Base-by-base conservation (phyloP, 495 filamentous ascomycete species). In the Neurospora tetrasperma region DNA sequence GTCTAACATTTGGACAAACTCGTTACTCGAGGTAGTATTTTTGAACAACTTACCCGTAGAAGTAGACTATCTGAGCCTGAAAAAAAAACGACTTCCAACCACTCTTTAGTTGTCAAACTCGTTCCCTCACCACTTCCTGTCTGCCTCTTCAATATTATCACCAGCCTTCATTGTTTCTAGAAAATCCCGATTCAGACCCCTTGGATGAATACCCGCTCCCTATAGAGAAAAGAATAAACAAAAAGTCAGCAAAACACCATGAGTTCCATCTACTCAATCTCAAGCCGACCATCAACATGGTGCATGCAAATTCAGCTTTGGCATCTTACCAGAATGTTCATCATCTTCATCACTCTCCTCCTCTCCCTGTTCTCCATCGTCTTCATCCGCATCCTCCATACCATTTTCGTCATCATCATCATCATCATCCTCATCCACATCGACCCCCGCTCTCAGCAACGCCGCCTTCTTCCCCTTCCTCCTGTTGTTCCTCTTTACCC, bases 351-450 rank as follows among this genome's bases (percentile, higher is more conserved):
- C 46, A 3, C 16, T 16, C 18, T 44, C 71, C n/a, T 44, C 71
- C n/a, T 42, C 38, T 9, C 12, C 71, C 12, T 48, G 35, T 44
- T 62, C 35, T 38, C 39, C 69, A 9, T 72, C 70, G 18, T 74
- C 73, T n/a, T 43, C 69, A 62, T 70, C 31, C 41, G 35, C 75
- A 41, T 70, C 41, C 0, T 70, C 39, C 38, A 39, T 41, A 10
- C 31, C 20, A 43, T 73, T 42, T 11, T 73, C 73, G 27, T 78
- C 76, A 0, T 76, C 75, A 7, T 75, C 72, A 35, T 75, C 72
- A 1, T 72, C 76, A 0, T 76, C 35, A 38, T 6, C 35, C 4
- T 38, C 76, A 41, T 20, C 43, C 7, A 31, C 48, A 59, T 42
- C n/a, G n/a, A n/a, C 62, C 70, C 1, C 71, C 74, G 35, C 40